Conservation (phyloP, 116 monocot species). For the Phalaenopsis hybrid region DNA sequence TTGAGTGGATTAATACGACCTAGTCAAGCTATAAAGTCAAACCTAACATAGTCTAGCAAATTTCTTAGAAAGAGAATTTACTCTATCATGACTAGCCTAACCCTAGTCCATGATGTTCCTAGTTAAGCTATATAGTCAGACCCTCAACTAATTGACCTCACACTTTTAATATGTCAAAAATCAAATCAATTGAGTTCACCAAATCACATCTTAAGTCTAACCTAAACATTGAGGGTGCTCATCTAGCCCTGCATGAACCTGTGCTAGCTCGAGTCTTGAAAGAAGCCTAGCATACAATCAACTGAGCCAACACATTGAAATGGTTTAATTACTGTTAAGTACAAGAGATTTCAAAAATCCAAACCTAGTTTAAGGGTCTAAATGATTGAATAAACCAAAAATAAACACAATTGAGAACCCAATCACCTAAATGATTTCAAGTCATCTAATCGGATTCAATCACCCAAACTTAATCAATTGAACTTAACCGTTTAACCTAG, state of each 20-base stretch:
- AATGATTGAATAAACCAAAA: not conserved
- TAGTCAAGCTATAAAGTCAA: not conserved
- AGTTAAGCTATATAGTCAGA: not conserved
- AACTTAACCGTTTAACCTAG: not conserved
- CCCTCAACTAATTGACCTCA: not conserved
- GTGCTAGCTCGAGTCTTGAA: too few relatives aligned
- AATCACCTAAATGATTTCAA: not conserved
- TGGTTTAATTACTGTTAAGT: not conserved
- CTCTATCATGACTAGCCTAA: not conserved
- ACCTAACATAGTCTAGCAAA: too few relatives aligned
- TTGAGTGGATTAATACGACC: not conserved
- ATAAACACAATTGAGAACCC: not conserved
- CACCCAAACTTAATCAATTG: not conserved
- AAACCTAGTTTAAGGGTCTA: not conserved
- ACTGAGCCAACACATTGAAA: too few relatives aligned
- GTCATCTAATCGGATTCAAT: not conserved
- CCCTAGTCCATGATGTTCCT: not conserved
- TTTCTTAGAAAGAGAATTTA: too few relatives aligned
- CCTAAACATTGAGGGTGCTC: too few relatives aligned
- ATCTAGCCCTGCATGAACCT: too few relatives aligned
- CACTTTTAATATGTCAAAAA: too few relatives aligned
- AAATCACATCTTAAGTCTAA: too few relatives aligned
- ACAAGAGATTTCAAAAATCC: not conserved
- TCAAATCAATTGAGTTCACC: too few relatives aligned
- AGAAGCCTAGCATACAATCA: too few relatives aligned